phyloP scores from a whole-genome alignment of 2,329 filamentous ascomycete genomes.

The Stemphylium lycopersici region DNA sequence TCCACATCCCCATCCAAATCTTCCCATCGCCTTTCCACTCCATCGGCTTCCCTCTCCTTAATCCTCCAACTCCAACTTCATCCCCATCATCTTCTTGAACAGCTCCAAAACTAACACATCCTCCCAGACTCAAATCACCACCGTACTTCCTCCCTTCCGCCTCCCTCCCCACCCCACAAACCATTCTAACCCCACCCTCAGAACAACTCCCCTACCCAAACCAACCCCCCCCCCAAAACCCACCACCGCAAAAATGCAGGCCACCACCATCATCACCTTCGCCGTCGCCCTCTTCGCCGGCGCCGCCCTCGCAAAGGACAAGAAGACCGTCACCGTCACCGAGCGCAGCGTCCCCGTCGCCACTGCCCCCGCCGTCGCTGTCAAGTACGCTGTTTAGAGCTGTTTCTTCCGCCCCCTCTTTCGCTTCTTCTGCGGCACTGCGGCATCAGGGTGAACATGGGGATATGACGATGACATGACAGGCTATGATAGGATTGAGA shows the following conservation, averaged over 20 bases:
- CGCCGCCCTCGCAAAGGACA: neutral
- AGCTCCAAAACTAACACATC: neutral
- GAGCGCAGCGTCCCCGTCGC: neutral
- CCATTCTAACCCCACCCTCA: neutral
- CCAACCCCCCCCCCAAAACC: neutral
- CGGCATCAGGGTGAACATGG: too few relatives aligned
- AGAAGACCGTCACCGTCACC: neutral
- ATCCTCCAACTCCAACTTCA: neutral
- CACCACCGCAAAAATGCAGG: slow-evolving; percentile 3
- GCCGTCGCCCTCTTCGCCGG: neutral
- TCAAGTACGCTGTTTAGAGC: too few relatives aligned
- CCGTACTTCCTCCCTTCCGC: neutral
- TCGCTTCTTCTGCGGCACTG: too few relatives aligned
- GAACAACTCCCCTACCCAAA: neutral
- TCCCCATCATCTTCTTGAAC: too few relatives aligned
- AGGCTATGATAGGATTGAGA: too few relatives aligned
- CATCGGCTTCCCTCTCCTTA: neutral
- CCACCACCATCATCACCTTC: neutral
- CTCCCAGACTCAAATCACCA: too few relatives aligned
- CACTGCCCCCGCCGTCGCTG: too few relatives aligned
- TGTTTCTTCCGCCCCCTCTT: neutral
- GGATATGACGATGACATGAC: too few relatives aligned
- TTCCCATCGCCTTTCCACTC: neutral
- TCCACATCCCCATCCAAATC: neutral
- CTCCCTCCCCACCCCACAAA: too few relatives aligned